Conservation (phyloP, 176 grass and related monocot genomes). For the Leersia perrieri region DNA sequence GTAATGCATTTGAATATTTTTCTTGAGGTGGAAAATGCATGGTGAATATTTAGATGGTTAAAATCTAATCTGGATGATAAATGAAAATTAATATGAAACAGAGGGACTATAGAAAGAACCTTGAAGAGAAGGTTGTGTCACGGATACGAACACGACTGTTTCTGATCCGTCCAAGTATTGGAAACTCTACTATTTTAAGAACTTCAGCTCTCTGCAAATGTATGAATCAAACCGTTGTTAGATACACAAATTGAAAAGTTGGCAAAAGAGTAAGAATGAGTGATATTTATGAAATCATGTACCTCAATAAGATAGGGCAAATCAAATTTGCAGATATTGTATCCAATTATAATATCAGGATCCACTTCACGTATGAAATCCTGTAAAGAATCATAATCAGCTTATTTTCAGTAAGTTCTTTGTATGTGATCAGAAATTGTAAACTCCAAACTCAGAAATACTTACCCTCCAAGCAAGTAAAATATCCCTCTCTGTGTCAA, state of each 20-base stretch:
- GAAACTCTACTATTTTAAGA: conserved; percentile 93
- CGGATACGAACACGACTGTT: conserved; percentile 85
- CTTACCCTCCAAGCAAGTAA: conserved; percentile 98
- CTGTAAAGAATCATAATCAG: conserved; percentile 46
- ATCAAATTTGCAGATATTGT: conserved; percentile 99
- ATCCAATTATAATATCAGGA: conserved; percentile 98
- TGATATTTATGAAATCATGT: not conserved
- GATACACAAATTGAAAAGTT: not conserved
- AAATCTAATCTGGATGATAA: not conserved
- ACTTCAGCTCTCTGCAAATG: conserved; percentile 88
- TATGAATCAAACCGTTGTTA: conserved; percentile 7
- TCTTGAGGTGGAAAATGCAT: not conserved
- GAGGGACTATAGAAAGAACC: conserved; percentile 40
- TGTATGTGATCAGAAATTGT: conserved; percentile 1
- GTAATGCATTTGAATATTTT: too few species aligned
- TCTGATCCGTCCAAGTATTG: conserved; percentile 88
- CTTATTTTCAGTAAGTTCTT: not conserved
- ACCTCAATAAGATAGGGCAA: conserved; percentile 97
- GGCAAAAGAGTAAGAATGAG: not conserved
- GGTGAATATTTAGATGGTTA: not conserved
- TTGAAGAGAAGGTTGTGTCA: conserved; percentile 91
- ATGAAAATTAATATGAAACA: conserved; percentile 11
- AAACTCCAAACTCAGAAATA: conserved; percentile 21
- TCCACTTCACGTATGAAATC: conserved; percentile 89
- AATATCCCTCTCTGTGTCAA: conserved; percentile 78